These are phyloP conservation scores for Daphne laureola DNA, from an alignment of 441 rosid genomes.

Conservation along the genomic window DNA sequence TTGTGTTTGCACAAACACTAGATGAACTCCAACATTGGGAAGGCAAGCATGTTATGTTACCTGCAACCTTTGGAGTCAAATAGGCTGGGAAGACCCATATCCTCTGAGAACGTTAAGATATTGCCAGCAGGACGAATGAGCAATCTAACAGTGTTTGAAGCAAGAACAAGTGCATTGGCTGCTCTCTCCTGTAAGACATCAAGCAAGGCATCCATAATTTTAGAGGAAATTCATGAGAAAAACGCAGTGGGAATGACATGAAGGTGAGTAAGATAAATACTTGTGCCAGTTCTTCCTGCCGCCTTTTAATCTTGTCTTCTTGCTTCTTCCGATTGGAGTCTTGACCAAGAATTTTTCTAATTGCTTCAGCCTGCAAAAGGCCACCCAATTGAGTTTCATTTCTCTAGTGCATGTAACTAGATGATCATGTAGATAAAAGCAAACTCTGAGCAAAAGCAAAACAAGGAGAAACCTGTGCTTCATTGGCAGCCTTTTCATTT, in stretches of 20 bases:
- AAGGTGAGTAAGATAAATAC: slow-evolving; percentile 21
- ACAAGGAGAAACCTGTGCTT: slow-evolving; percentile 59
- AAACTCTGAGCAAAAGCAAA: slow-evolving; percentile 6
- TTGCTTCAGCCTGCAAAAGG: slow-evolving; percentile 71
- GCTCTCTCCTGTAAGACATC: slow-evolving; percentile 61
- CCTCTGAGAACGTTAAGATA: slow-evolving; percentile 64
- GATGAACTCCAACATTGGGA: background rate
- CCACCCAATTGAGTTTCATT: slow-evolving; percentile 1
- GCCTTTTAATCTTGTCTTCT: slow-evolving; percentile 72
- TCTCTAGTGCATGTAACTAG: background rate
- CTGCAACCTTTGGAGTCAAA: slow-evolving; percentile 48
- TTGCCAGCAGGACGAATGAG: slow-evolving; percentile 69
- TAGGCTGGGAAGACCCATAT: slow-evolving; percentile 69
- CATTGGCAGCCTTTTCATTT: slow-evolving; percentile 84
- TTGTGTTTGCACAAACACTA: background rate
- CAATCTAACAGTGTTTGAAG: slow-evolving; percentile 51
- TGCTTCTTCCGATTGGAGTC: slow-evolving; percentile 89
- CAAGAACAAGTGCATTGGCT: slow-evolving; percentile 43
- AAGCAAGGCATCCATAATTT: slow-evolving; percentile 6
- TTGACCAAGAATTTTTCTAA: slow-evolving; percentile 89
- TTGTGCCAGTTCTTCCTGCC: slow-evolving; percentile 79
- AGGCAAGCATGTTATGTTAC: slow-evolving; percentile 20
- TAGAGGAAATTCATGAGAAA: background rate
- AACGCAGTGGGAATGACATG: background rate
- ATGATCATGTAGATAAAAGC: background rate